phyloP scores from a whole-genome alignment of 306 rosid species.

The Senna siamea region DNA sequence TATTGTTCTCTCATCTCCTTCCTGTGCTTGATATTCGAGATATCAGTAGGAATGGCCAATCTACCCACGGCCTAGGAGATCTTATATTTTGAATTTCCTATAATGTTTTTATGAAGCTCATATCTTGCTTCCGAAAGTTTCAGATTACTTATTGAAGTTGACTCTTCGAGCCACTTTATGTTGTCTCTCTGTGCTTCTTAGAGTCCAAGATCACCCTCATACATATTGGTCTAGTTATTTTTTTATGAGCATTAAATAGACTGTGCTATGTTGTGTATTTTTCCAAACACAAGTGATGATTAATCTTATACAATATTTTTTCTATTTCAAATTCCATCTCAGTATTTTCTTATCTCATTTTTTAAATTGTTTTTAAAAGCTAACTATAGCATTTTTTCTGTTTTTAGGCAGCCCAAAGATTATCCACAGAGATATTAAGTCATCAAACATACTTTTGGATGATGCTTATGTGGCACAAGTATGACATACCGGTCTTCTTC shows the following conservation, averaged over 20 bases:
- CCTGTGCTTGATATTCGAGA: slow-evolving; percentile 9
- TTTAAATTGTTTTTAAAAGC: slow-evolving; percentile 34
- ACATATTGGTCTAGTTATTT: not conserved
- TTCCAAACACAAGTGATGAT: slow-evolving; percentile 13
- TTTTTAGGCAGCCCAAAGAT: slow-evolving; percentile 89
- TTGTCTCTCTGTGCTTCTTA: not conserved
- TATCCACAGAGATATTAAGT: slow-evolving; percentile 96
- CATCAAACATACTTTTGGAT: slow-evolving; percentile 91
- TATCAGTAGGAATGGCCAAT: not conserved
- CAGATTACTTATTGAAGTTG: not conserved
- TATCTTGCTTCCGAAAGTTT: not conserved
- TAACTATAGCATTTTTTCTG: slow-evolving; percentile 45
- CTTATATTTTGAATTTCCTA: not conserved
- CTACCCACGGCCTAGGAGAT: not conserved
- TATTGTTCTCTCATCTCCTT: not conserved
- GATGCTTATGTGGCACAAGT: slow-evolving; percentile 83
- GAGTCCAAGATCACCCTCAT: not conserved
- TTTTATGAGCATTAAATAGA: not conserved
- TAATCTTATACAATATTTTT: not conserved
- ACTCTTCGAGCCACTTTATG: not conserved
- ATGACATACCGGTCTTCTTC: not conserved
- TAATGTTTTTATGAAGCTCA: not conserved
- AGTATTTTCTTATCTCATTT: not conserved
- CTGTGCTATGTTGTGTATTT: not conserved
- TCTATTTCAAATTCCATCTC: slow-evolving; percentile 12